These are phyloP conservation scores for Termitomyces sp. DNA, from an alignment of 768 basidiomycete species.

Conservation along the genomic window DNA sequence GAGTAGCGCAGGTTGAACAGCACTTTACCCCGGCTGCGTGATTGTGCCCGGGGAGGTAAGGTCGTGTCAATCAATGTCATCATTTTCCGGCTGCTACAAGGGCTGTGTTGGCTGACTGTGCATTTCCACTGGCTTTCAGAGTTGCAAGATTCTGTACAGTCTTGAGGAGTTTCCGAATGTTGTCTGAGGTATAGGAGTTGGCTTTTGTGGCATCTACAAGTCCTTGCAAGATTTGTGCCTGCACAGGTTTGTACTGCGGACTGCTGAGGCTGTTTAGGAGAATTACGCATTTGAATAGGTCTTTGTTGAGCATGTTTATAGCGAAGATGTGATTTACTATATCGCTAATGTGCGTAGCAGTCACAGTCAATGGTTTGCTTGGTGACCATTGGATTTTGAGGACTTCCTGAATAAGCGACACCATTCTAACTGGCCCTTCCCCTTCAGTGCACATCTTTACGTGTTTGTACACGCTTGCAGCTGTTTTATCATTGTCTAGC, in stretches of 20 bases:
- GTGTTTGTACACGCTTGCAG: not conserved
- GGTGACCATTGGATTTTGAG: not conserved
- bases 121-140: not conserved
- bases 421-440: not conserved
- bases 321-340: not conserved
- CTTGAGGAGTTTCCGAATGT: not conserved
- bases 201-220: not conserved
- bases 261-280: not conserved
- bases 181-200: not conserved
- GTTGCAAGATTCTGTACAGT: not conserved
- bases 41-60: not conserved
- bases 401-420: not conserved
- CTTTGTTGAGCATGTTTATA: not conserved
- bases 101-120: not conserved
- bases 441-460: not conserved
- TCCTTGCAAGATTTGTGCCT: not conserved
- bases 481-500: not conserved
- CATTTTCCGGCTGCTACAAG: not conserved
- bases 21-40: not conserved
- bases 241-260: not conserved
- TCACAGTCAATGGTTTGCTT: not conserved
- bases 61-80: not conserved
- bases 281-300: not conserved
- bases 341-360: not conserved
- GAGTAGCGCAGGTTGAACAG: not conserved